Evolutionary conservation across 2,329 filamentous ascomycete species (phyloP), one percentile per base, ranked within the genome.

Genomic region (Verticillium zaregamsianum): DNA sequence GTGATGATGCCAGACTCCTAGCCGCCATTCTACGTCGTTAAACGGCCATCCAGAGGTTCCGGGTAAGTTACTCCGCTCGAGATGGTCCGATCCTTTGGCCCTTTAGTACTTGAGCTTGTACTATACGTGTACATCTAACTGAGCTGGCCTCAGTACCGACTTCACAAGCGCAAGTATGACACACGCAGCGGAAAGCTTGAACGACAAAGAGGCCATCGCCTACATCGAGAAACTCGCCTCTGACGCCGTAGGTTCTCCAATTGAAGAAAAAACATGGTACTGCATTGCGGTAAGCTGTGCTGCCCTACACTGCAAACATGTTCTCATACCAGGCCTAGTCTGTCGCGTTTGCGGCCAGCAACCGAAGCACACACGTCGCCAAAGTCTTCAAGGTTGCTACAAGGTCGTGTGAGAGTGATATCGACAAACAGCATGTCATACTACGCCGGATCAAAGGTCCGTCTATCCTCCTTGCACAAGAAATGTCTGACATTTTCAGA

Each of bases 301-400:
- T 15, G 37, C 6, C 12, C 15, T 17, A 15, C 6, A 15, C 2
- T 40, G 6, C 17, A n/a, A n/a, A 7, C 6, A 15, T 17, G 14
- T 40, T 3, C 15, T 40, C 35, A 86, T 87, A 72, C 92, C 14
- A 25, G 11, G 33, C 64, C 63, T 2, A 62, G 59, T 45, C 63
- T 63, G 31, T 65, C 58, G 23, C 61, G 63, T 39, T 23, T 66
- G 49, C 55, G 64, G 12, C 65, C 39, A 17, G 32, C 64, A 55
- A 54, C 31, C 20, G 60, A 62, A n/a, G 12, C 66, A 59, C 39
- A 54, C 45, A 49, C 4, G 59, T 59, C 28, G 37, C 15, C 33
- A 6, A 56, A 39, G 20, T 55, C 31, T 49, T 67, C 55, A 63
- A 55, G 6, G 35, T 61, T 31, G 55, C 59, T 2, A 65, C 66